These are phyloP conservation scores for Fusarium compactum DNA, from an alignment of 2,329 filamentous ascomycete species.

Conservation along the genomic window DNA sequence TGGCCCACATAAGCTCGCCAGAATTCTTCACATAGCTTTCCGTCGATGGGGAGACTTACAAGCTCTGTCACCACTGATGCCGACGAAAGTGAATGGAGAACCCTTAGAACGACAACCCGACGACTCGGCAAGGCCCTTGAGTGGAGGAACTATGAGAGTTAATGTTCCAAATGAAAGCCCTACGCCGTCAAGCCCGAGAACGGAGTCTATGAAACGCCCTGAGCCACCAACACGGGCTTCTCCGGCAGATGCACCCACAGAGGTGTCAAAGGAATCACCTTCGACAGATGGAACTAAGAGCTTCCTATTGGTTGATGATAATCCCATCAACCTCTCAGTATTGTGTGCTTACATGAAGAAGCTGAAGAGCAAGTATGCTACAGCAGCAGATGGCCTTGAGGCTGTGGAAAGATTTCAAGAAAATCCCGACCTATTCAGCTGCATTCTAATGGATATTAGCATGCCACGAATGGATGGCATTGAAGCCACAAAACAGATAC, in stretches of 20 bases:
- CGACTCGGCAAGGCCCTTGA: background rate
- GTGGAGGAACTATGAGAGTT: background rate
- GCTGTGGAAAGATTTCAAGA: constrained; percentile 49
- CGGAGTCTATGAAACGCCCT: constrained; percentile 4
- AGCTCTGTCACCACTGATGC: constrained; percentile 3
- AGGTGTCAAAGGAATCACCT: background rate
- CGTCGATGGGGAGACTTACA: constrained; percentile 46
- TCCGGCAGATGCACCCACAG: background rate
- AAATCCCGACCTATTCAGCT: constrained; percentile 44
- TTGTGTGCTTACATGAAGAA: constrained; percentile 51
- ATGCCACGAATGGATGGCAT: constrained; percentile 69
- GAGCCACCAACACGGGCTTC: background rate
- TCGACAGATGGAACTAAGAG: constrained; percentile 1
- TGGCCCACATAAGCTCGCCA: constrained; percentile 55
- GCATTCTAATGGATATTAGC: constrained; percentile 62
- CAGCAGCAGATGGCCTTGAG: constrained; percentile 52
- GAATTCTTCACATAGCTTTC: constrained; percentile 48
- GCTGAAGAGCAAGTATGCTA: constrained; percentile 46
- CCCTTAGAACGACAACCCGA: background rate
- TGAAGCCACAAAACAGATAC: constrained; percentile 61
- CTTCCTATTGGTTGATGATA: constrained; percentile 42
- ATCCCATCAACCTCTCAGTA: constrained; percentile 40
- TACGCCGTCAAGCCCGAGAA: background rate
- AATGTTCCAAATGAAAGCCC: background rate
- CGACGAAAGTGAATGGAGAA: background rate